Conservation (phyloP, 768 basidiomycete genomes). For the Termitomyces sp. region DNA sequence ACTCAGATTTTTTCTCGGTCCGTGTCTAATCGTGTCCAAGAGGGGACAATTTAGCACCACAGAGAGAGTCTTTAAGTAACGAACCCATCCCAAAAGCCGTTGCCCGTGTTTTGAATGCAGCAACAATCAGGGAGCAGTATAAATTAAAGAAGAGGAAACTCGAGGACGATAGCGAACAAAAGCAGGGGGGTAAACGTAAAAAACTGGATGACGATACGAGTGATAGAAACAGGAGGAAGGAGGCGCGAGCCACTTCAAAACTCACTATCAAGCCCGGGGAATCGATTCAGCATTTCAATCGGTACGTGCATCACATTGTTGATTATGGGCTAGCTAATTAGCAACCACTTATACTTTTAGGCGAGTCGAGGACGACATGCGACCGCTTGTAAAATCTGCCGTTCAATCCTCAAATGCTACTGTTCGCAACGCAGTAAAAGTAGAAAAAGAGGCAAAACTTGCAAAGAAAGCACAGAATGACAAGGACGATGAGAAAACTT, state of each 20-base stretch:
- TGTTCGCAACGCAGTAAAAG: conserved; percentile 43
- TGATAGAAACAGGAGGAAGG: conserved; percentile 22
- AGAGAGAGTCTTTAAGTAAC: conserved; percentile 36
- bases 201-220: conserved; percentile 24
- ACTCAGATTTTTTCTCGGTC: background rate
- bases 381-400: conserved; percentile 60
- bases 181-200: conserved; percentile 30
- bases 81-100: conserved; percentile 73
- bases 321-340: background rate
- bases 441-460: conserved; percentile 33
- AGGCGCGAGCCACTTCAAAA: conserved; percentile 19
- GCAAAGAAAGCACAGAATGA: conserved; percentile 21
- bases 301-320: conserved; percentile 37
- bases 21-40: conserved; percentile 28
- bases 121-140: conserved; percentile 54
- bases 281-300: conserved; percentile 73
- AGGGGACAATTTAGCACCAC: conserved; percentile 50
- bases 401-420: conserved; percentile 55
- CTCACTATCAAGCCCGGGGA: conserved; percentile 64
- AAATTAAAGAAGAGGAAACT: conserved; percentile 45
- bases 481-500: conserved; percentile 18
- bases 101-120: conserved; percentile 63
- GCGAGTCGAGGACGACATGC: conserved; percentile 73
- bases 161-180: conserved; percentile 26
- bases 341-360: conserved; percentile 31